Evolutionary conservation across 192 early-diverging fungal species (phyloP).

Genomic region (Haplosporangium gracile): DNA sequence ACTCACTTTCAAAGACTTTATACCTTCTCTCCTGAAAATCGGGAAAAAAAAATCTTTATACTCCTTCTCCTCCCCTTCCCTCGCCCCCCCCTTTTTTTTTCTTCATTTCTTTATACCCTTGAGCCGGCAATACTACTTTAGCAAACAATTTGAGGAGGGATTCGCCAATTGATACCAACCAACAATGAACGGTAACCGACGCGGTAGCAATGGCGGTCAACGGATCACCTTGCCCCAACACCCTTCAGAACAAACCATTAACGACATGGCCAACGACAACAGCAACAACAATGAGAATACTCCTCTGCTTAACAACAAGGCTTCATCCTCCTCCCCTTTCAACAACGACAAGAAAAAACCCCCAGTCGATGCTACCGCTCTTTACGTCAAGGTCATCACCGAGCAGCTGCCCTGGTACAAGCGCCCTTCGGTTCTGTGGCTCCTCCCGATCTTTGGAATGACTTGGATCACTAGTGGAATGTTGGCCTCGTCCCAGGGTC

Average conservation of each 20-base stretch:
- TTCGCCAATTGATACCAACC: neutral
- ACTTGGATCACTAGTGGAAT: constrained; percentile 36
- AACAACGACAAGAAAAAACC: neutral
- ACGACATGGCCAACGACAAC: neutral
- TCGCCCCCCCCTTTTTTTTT: neutral
- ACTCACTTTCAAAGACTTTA: neutral
- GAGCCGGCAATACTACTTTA: neutral
- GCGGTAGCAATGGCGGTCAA: neutral
- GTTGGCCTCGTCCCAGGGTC: constrained; percentile 38
- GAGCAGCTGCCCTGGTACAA: constrained; percentile 51
- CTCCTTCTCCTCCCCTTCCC: neutral
- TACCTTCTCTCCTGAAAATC: neutral
- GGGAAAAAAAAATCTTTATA: neutral
- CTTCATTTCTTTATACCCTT: neutral
- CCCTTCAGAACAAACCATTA: constrained; percentile 26
- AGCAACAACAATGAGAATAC: constrained; percentile 13
- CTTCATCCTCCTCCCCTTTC: neutral
- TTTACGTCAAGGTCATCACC: constrained; percentile 31
- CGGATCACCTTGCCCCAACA: constrained; percentile 5
- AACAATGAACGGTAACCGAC: neutral
- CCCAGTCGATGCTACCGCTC: constrained; percentile 5
- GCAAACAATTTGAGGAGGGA: neutral
- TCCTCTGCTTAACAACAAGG: constrained; percentile 12
- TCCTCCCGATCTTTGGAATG: constrained; percentile 44
- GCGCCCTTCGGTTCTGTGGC: constrained; percentile 36